These are phyloP conservation scores for Afroboletus lepidellus DNA, from an alignment of 1,284 basidiomycete genomes.

Conservation along the genomic window DNA sequence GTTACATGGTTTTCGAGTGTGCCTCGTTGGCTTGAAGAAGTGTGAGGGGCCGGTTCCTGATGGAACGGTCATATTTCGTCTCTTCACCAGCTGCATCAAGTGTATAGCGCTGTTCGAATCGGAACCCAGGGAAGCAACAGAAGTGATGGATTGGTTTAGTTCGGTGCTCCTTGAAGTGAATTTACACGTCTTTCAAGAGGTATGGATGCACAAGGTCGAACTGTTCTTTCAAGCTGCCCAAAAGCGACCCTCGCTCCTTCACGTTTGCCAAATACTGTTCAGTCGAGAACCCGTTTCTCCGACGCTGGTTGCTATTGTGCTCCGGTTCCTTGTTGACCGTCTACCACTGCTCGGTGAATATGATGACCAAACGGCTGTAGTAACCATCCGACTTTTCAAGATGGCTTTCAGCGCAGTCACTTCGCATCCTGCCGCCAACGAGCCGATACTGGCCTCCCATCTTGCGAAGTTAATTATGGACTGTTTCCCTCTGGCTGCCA, in stretches of 20 bases:
- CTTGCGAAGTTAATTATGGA: constrained; percentile 95
- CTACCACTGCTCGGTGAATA: constrained; percentile 85
- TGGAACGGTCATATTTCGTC: constrained; percentile 81
- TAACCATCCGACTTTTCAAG: constrained; percentile 92
- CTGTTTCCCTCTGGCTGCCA: constrained; percentile 92
- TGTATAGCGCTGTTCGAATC: constrained; percentile 87
- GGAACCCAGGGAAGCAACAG: constrained; percentile 81
- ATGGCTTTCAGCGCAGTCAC: constrained; percentile 94
- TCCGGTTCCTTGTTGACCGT: constrained; percentile 84
- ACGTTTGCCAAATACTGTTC: constrained; percentile 88
- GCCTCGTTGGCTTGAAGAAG: constrained; percentile 78
- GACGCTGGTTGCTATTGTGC: constrained; percentile 89
- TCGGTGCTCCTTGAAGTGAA: constrained; percentile 81
- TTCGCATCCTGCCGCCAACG: constrained; percentile 77
- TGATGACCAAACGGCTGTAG: constrained; percentile 77
- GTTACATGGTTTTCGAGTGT: constrained; percentile 86
- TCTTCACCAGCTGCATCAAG: constrained; percentile 85
- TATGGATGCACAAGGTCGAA: constrained; percentile 89
- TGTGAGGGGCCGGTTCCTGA: constrained; percentile 80
- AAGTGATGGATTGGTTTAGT: constrained; percentile 86
- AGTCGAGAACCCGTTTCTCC: constrained; percentile 82
- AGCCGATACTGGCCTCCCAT: constrained; percentile 90
- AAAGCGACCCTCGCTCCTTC: constrained; percentile 79
- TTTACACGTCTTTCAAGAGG: constrained; percentile 89
- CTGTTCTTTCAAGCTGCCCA: constrained; percentile 83